phyloP scores from a whole-genome alignment of 202 grass and related monocot species.

The Panicum hallii region DNA sequence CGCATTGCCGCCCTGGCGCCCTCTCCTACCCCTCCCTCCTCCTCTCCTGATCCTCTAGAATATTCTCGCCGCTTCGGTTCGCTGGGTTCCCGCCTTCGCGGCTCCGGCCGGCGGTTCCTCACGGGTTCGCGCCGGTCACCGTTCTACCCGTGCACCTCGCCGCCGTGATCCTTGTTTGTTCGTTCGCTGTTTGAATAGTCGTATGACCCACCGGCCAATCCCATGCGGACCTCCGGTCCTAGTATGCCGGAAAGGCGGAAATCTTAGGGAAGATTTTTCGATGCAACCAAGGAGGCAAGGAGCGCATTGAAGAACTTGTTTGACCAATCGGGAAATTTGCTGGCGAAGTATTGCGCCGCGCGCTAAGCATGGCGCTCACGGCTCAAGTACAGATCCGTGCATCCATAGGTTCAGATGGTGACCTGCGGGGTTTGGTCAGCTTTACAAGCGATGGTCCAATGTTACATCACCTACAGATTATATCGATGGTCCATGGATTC shows the following conservation, averaged over 20 bases:
- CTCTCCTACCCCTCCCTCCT: background rate
- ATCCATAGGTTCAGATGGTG: constrained; percentile 12
- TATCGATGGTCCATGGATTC: background rate
- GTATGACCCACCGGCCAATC: background rate
- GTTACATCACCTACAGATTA: constrained; percentile 5
- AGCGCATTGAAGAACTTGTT: background rate
- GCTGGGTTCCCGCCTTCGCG: background rate
- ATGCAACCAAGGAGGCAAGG: constrained; percentile 29
- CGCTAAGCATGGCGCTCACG: background rate
- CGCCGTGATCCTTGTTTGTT: background rate
- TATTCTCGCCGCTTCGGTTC: background rate
- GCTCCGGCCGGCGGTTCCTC: background rate
- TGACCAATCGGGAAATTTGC: background rate
- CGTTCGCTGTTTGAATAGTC: background rate
- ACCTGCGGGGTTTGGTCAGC: constrained; percentile 22
- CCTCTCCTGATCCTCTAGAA: too few species aligned
- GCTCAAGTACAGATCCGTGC: constrained; percentile 36
- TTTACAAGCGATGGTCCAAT: constrained; percentile 41
- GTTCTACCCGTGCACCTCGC: background rate
- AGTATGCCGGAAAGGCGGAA: too few species aligned
- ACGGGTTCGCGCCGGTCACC: background rate
- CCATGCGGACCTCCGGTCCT: background rate
- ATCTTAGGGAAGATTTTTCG: background rate
- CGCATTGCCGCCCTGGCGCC: constrained; percentile 35
- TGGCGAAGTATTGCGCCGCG: background rate